Evolutionary conservation across 2,329 filamentous ascomycete species (phyloP), one percentile per base, ranked within the genome.

Genomic region (Biscogniauxia sp.): DNA sequence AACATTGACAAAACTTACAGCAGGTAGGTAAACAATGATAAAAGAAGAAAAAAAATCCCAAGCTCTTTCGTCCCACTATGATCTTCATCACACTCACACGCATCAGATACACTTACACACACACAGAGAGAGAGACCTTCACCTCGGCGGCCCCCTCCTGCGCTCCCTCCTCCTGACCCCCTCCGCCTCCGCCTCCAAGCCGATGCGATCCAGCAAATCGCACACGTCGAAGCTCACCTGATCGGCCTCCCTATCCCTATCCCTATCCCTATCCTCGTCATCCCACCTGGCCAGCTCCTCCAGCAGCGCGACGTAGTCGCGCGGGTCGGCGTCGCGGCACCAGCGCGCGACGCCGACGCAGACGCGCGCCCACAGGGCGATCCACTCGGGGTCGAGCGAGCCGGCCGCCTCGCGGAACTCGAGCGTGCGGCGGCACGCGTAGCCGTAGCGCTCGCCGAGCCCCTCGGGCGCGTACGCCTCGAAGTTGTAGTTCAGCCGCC

Each of bases 381-480:
- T 66, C 74, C 73, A 78, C 3, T 67, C 66, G 8, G 72, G 62
- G 50, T 77, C 69, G 15, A 79, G 59, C 2, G 72, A 69, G 0
- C 75, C 75, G 6, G 58, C 64, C 0, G 72, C 77, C 62, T 76
- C 73, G 52, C 77, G 75, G 55, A 75, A 74, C 69, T 79, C 77
- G 53, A 80, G 54, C 23, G 61, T 67, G 19, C 58, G 59, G 56
- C 54, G 50, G 25, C 17, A 5, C 19, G 17, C 51, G 32, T 15
- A 20, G 2, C 6, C 3, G 1, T 20, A 20, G 1, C 2, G 11
- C n/a, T 2, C 2, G 5, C 13, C 53, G 0, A 66, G 45, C 8
- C 0, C 23, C 7, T n/a, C 23, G 9, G 57, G 17, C 26, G 9
- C 50, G 63, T 71, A 65, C n/a, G 53, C 23, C 11, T 19, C 11